A percentile compares a stretch with the other conserved stretches of the same genome.
Evolutionary conservation across 2,329 filamentous ascomycete species (phyloP).

Genomic region (Huntiella moniliformis): DNA sequence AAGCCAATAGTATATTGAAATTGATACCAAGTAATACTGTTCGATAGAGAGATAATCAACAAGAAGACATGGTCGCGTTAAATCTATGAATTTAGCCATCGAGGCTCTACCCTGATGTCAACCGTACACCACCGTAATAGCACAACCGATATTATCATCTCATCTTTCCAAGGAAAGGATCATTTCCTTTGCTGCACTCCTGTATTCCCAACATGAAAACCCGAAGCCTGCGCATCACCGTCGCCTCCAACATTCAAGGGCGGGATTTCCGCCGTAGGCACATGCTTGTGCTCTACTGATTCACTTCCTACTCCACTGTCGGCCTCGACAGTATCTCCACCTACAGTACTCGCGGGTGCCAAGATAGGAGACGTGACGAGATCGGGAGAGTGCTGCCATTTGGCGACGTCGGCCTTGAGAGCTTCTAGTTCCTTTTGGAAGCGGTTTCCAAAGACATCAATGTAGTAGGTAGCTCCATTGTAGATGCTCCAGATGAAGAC

Average conservation of each 20-base stretch:
- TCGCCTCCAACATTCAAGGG: background rate
- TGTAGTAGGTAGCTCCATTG: slow-evolving; percentile 94
- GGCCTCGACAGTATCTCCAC: background rate
- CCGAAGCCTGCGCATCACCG: slow-evolving; percentile 2
- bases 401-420: slow-evolving; percentile 71
- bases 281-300: background rate
- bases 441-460: slow-evolving; percentile 88
- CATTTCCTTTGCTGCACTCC: slow-evolving; percentile 8
- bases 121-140: too few species aligned
- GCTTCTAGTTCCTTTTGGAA: slow-evolving; percentile 93
- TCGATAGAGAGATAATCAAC: too few species aligned
- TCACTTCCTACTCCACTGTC: background rate
- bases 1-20: too few species aligned
- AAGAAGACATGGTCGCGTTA: too few species aligned
- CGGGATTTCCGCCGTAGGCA: slow-evolving; percentile 4
- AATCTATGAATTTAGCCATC: too few species aligned
- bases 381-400: slow-evolving; percentile 55
- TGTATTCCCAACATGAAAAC: background rate
- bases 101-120: too few species aligned
- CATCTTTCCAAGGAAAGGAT: background rate
- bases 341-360: background rate
- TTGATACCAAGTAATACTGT: too few species aligned
- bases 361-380: slow-evolving; percentile 15
- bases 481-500: slow-evolving; percentile 94
- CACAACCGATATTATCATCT: too few species aligned